Evolutionary conservation across 768 basidiomycete genomes (phyloP).

Genomic region (Hydnomerulius pinastri): DNA sequence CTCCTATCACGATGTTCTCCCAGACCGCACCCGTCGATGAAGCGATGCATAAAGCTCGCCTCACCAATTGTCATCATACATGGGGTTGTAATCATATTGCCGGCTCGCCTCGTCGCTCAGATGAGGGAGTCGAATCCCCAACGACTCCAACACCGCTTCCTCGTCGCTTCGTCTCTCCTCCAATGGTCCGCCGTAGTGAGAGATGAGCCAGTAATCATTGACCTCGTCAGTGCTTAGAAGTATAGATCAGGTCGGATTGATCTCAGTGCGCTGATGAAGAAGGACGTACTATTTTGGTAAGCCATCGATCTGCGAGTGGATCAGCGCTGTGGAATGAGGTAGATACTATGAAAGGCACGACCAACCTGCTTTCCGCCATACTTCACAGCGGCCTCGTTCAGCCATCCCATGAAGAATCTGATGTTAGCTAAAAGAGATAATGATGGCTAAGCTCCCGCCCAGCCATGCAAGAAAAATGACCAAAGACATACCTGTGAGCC

Average conservation of each 20-base stretch:
- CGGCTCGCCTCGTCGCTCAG: no score
- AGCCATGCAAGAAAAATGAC: not conserved
- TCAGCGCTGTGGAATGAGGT: no score
- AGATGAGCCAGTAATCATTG: not conserved
- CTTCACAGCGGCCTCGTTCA: slow-evolving; percentile 11
- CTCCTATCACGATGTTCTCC: no score
- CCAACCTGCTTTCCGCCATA: slow-evolving; percentile 21
- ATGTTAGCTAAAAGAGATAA: not conserved
- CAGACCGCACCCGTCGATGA: no score
- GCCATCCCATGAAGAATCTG: slow-evolving; percentile 6
- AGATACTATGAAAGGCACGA: no score
- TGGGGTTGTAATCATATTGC: slow-evolving; percentile 1
- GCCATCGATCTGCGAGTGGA: no score
- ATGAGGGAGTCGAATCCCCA: no score
- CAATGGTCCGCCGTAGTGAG: not conserved
- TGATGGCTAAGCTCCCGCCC: not conserved
- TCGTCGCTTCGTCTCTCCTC: not conserved
- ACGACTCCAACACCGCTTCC: no score
- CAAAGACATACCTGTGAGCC: slow-evolving; percentile 1
- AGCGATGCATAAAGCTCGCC: not conserved
- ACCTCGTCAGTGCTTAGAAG: not conserved
- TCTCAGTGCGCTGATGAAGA: no score
- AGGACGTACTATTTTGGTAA: no score
- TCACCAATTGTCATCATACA: slow-evolving; percentile 6
- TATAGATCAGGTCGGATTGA: no score